phyloP scores from a whole-genome alignment of 2,329 filamentous ascomycete genomes.

The Lecanicillium sp. region DNA sequence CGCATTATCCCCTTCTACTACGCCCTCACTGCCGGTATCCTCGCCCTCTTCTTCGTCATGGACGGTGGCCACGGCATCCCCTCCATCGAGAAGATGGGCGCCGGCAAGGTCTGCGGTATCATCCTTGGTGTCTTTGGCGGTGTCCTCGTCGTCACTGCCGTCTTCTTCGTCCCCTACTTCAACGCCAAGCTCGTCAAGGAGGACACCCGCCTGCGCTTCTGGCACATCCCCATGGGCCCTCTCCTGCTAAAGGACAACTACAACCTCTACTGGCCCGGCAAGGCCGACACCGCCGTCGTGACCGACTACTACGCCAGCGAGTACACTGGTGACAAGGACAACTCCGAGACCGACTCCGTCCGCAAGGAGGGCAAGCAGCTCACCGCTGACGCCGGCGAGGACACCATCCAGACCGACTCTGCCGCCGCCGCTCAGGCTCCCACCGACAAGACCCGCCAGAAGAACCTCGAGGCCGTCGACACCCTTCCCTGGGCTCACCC shows the following conservation, averaged over 20 bases:
- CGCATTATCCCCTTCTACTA: constrained; percentile 21
- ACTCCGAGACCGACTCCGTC: constrained; percentile 1
- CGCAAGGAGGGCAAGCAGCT: background rate
- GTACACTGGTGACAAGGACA: constrained; percentile 1
- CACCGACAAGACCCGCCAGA: constrained; percentile 13
- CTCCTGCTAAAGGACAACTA: constrained; percentile 25
- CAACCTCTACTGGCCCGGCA: constrained; percentile 21
- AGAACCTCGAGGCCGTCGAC: constrained; percentile 12
- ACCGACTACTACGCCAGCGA: constrained; percentile 17
- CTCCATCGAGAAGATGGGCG: constrained; percentile 27
- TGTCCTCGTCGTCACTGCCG: constrained; percentile 23
- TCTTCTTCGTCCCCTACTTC: constrained; percentile 32
- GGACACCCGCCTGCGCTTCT: constrained; percentile 26
- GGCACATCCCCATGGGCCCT: constrained; percentile 31
- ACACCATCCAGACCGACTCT: too few relatives aligned
- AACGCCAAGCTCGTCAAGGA: constrained; percentile 28
- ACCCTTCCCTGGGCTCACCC: constrained; percentile 9
- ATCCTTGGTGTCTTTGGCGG: constrained; percentile 27
- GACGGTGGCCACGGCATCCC: constrained; percentile 16
- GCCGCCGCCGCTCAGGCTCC: background rate
- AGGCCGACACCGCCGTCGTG: constrained; percentile 20
- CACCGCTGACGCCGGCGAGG: background rate
- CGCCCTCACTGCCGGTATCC: constrained; percentile 20
- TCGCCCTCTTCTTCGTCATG: constrained; percentile 21
- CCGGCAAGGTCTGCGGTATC: constrained; percentile 25